Evolutionary conservation across 352 stramenopile species (phyloP), one percentile per base, ranked within the genome.

Genomic region (Phytophthora pseudosyringae): DNA sequence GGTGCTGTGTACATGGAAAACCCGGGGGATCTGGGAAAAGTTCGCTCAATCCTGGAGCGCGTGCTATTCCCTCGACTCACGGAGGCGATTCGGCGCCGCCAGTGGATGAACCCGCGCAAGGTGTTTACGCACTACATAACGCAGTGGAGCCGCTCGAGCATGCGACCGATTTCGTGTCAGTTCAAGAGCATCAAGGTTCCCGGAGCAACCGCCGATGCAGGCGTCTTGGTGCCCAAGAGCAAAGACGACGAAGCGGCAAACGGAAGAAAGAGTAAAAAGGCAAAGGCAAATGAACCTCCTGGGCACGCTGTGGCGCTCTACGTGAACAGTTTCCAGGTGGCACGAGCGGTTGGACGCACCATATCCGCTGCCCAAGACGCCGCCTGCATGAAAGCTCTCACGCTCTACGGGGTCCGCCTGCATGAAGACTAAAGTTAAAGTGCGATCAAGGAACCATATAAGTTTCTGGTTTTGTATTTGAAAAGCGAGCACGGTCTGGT

Each of bases 21-120:
- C 33, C 75, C 67, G 11, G 53, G 33, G 8, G 73, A 88, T 46
- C 32, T 96, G 15, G 57, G 48, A 21, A 80, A 81, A 59, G 80
- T 93, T 28, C 79, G 83, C 31, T 69, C 52, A n/a, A 86, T 96
- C 38, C 58, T 96, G 11, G 67, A 92, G 52, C 62, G 56, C 3
- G 69, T 76, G 26, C 59, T 96, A 12, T 94, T 93, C 56, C 82
- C 84, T 26, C 60, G 82, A 25, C 63, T 96, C 25, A 86, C 78
- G 18, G 84, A 91, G 60, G 83, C 82, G 12, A 93, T 96, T 50
- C 76, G 66, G 11, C 74, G 83, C 12, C 86, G 88, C n/a, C 78
- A 94, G 60, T 94, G 86, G 86, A 91, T 95, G 81, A 90, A 86
- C 29, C 78, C 86, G 5, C 81, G 78, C 31, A 91, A 93, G 53